Evolutionary conservation across 192 early-diverging fungal species (phyloP).

Genomic region (Backusella parvicylindrica): DNA sequence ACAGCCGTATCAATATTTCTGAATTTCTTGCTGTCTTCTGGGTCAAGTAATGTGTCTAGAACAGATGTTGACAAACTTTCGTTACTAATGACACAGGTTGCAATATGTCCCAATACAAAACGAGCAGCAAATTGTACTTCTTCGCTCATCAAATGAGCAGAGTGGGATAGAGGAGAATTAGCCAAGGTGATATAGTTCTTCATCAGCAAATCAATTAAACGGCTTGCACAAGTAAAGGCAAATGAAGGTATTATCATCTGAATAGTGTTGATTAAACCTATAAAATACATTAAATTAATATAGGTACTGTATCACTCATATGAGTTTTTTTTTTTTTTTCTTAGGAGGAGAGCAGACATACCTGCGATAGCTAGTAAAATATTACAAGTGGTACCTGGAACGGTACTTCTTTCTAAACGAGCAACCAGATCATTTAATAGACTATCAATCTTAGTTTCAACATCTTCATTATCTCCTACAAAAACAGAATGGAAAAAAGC

Average conservation of each 20-base stretch:
- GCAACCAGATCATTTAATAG: slow-evolving; percentile 20
- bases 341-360: slow-evolving; percentile 11
- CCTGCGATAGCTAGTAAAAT: slow-evolving; percentile 26
- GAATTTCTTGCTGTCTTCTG: background rate
- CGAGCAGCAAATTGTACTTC: slow-evolving; percentile 31
- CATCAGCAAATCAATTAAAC: slow-evolving; percentile 10
- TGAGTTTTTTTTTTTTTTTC: too few relatives aligned
- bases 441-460: background rate
- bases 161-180: background rate
- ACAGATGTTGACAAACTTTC: slow-evolving; percentile 10
- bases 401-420: slow-evolving; percentile 22
- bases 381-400: slow-evolving; percentile 30
- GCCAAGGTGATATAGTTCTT: slow-evolving; percentile 11
- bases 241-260: slow-evolving; percentile 14
- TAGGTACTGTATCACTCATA: background rate
- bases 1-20: slow-evolving; percentile 18
- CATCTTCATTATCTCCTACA: background rate
- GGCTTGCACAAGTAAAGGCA: slow-evolving; percentile 1
- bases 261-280: slow-evolving; percentile 12
- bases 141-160: slow-evolving; percentile 25
- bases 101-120: slow-evolving; percentile 24
- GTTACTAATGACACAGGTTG: slow-evolving; percentile 23
- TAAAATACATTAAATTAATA: background rate
- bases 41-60: background rate
- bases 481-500: slow-evolving; percentile 39